Conservation (phyloP, 805 yeast species). For the Candida silvatica region DNA sequence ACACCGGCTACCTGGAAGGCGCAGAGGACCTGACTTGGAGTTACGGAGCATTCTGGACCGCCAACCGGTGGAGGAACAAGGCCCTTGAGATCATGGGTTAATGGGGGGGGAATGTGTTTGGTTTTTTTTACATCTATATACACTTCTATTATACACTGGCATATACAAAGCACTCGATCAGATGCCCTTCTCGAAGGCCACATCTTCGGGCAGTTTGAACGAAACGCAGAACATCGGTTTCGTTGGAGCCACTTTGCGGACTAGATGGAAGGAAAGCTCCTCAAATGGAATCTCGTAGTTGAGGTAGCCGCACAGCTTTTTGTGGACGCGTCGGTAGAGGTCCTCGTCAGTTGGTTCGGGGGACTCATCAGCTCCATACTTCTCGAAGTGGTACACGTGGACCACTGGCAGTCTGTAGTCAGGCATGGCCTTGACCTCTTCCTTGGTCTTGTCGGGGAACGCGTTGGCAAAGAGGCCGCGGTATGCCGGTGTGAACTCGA, state of each 20-base stretch:
- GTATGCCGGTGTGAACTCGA: conserved; percentile 71
- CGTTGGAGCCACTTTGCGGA: conserved; percentile 92
- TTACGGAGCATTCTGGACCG: conserved; percentile 67
- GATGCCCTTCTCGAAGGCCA: conserved; percentile 35
- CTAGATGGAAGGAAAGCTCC: conserved; percentile 62
- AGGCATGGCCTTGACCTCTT: conserved; percentile 27
- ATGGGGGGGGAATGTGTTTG: too few species aligned
- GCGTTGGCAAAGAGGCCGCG: conserved; percentile 55
- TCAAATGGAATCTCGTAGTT: conserved; percentile 39
- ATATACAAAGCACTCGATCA: background rate
- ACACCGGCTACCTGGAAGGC: conserved; percentile 81
- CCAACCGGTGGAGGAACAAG: conserved; percentile 54
- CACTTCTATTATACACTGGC: background rate
- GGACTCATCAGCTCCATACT: conserved; percentile 60
- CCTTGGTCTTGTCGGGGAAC: conserved; percentile 27
- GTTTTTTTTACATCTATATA: background rate
- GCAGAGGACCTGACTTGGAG: conserved; percentile 90
- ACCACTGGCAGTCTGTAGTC: conserved; percentile 60
- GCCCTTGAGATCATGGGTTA: conserved; percentile 24
- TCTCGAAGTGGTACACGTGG: conserved; percentile 90
- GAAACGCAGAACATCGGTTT: conserved; percentile 92
- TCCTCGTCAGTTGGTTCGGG: conserved; percentile 66
- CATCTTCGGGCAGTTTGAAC: conserved; percentile 60
- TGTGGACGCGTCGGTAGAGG: conserved; percentile 55
- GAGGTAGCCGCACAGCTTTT: conserved; percentile 39